These are phyloP conservation scores for Stellera chamaejasme DNA, from an alignment of 345 rosid species.

Conservation along the genomic window DNA sequence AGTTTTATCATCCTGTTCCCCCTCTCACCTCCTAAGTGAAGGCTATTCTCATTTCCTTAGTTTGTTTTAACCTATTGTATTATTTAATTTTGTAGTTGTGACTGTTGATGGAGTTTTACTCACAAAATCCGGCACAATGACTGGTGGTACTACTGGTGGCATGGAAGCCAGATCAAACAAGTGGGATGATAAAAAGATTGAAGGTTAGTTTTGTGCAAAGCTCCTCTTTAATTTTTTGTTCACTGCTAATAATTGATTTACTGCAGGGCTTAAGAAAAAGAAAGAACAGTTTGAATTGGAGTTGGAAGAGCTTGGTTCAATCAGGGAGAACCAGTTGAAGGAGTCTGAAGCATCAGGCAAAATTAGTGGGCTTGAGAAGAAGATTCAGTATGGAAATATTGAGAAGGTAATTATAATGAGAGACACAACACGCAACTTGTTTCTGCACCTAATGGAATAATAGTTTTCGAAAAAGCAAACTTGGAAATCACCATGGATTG, in stretches of 20 bases:
- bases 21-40: background rate
- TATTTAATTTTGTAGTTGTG: slow-evolving; percentile 53
- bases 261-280: slow-evolving; percentile 59
- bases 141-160: slow-evolving; percentile 99
- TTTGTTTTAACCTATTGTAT: slow-evolving; percentile 11
- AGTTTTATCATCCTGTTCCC: slow-evolving; percentile 5
- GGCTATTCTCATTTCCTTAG: slow-evolving; percentile 9
- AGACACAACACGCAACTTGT: background rate
- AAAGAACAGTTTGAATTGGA: slow-evolving; percentile 74
- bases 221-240: background rate
- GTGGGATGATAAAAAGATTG: slow-evolving; percentile 95
- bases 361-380: slow-evolving; percentile 93
- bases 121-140: slow-evolving; percentile 97
- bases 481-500: too few species aligned
- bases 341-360: slow-evolving; percentile 92
- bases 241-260: slow-evolving; percentile 18
- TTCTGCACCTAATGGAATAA: too few species aligned
- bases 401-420: slow-evolving; percentile 55
- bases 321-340: slow-evolving; percentile 88
- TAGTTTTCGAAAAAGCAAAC: too few species aligned
- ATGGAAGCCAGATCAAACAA: slow-evolving; percentile 97
- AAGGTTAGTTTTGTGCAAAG: slow-evolving; percentile 41
- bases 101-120: slow-evolving; percentile 93
- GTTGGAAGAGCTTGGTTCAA: slow-evolving; percentile 82
- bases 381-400: slow-evolving; percentile 91